A percentile compares a stretch with the other conserved stretches of the same genome.
These are phyloP conservation scores for Naumovozyma castellii DNA, from an alignment of 805 yeast species.

Conservation along the genomic window DNA sequence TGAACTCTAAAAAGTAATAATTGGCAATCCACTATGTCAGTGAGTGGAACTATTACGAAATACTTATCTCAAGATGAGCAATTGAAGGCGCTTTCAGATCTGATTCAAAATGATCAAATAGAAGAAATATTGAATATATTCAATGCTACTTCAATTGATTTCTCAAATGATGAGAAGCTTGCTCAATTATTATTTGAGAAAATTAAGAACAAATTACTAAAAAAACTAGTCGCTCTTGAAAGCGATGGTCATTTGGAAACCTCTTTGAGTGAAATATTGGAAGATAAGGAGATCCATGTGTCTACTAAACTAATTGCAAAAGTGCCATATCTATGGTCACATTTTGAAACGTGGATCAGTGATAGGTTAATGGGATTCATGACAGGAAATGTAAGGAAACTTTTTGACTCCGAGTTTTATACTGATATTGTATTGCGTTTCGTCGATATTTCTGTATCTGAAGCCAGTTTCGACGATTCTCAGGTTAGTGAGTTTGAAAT, in stretches of 20 bases:
- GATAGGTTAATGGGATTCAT: constrained; percentile 5
- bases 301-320: constrained; percentile 7
- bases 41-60: background rate
- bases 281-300: background rate
- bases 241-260: background rate
- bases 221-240: background rate
- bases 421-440: constrained; percentile 3
- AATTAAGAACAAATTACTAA: background rate
- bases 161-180: background rate
- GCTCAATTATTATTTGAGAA: background rate
- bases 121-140: constrained; percentile 1
- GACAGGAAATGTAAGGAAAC: constrained; percentile 3
- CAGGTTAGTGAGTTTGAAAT: constrained; percentile 5
- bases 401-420: constrained; percentile 7
- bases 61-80: background rate
- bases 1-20: too few relatives aligned
- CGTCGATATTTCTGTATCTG: background rate
- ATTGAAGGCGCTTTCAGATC: background rate
- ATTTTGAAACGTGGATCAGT: constrained; percentile 10
- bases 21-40: background rate
- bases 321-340: constrained; percentile 6
- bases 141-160: background rate
- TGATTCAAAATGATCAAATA: background rate
- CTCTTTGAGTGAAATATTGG: background rate
- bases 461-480: background rate